phyloP scores from a whole-genome alignment of 306 rosid genomes.

The Cicer yamashitae region DNA sequence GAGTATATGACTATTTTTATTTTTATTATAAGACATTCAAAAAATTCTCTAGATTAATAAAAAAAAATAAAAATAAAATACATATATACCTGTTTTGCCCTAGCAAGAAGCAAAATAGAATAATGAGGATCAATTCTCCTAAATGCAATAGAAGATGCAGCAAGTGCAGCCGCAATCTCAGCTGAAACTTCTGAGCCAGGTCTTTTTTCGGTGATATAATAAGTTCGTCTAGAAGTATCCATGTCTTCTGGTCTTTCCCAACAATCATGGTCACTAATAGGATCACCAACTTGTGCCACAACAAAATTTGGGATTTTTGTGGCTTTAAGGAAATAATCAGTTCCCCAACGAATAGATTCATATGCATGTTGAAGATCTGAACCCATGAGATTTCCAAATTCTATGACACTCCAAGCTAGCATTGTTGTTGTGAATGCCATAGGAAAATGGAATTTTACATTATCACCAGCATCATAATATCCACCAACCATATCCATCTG shows the following conservation, averaged over 20 bases:
- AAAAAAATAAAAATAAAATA: not conserved
- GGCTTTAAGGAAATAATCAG: constrained; percentile 59
- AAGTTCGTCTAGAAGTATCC: constrained; percentile 53
- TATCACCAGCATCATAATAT: constrained; percentile 67
- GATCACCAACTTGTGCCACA: constrained; percentile 55
- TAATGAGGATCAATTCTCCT: not conserved
- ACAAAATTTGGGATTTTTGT: constrained; percentile 9
- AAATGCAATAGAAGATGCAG: constrained; percentile 58
- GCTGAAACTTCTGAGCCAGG: constrained; percentile 60
- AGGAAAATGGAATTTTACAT: constrained; percentile 62
- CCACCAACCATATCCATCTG: constrained; percentile 60
- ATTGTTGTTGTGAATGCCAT: constrained; percentile 61
- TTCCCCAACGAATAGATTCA: constrained; percentile 60
- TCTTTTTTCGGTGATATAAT: not conserved
- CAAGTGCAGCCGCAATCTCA: constrained; percentile 58
- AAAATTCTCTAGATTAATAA: not conserved
- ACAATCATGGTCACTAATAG: constrained; percentile 45
- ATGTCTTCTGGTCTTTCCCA: constrained; percentile 72
- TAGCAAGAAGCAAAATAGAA: constrained; percentile 37
- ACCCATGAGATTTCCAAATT: constrained; percentile 57
- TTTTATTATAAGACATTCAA: not conserved
- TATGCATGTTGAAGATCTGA: constrained; percentile 42
- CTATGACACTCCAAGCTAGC: constrained; percentile 62
- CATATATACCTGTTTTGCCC: constrained; percentile 40
- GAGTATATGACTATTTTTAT: no score